Conservation (phyloP, 306 rosid species). For the Fragaria vesca region DNA sequence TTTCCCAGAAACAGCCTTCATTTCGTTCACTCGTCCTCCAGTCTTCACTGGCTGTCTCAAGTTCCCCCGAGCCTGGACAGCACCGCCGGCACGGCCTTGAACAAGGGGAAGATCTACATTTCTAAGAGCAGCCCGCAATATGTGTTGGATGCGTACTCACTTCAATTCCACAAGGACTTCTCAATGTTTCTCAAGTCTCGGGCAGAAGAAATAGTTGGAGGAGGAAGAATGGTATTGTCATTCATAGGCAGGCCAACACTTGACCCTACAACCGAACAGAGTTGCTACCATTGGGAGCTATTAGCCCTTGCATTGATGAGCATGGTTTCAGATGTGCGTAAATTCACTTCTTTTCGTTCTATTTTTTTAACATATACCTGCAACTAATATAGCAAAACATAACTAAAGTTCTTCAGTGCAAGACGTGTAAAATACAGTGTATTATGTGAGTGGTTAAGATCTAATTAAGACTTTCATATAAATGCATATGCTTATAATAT, state of each 20-base stretch:
- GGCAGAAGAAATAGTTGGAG: constrained; percentile 41
- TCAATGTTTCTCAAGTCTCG: constrained; percentile 46
- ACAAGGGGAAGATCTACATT: constrained; percentile 68
- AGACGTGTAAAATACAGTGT: too few species aligned
- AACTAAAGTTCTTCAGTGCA: neutral
- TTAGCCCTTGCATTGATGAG: constrained; percentile 51
- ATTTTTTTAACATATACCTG: neutral
- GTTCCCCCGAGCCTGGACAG: constrained; percentile 41
- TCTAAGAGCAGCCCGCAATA: constrained; percentile 57
- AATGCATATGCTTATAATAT: too few species aligned
- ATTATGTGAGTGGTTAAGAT: too few species aligned
- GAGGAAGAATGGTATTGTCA: constrained; percentile 69
- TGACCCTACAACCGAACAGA: constrained; percentile 46
- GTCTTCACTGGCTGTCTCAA: constrained; percentile 82
- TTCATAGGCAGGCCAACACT: constrained; percentile 49
- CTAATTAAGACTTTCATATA: too few species aligned
- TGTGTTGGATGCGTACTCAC: constrained; percentile 54
- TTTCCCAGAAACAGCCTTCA: constrained; percentile 46
- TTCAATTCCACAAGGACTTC: constrained; percentile 61
- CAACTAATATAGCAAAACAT: neutral
- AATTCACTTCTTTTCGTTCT: neutral
- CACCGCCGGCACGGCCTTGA: constrained; percentile 15
- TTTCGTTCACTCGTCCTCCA: constrained; percentile 71
- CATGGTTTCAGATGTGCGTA: constrained; percentile 54
- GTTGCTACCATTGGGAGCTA: constrained; percentile 72